Evolutionary conservation across 495 filamentous ascomycete species (phyloP).

Genomic region (Xylaria telfairii): DNA sequence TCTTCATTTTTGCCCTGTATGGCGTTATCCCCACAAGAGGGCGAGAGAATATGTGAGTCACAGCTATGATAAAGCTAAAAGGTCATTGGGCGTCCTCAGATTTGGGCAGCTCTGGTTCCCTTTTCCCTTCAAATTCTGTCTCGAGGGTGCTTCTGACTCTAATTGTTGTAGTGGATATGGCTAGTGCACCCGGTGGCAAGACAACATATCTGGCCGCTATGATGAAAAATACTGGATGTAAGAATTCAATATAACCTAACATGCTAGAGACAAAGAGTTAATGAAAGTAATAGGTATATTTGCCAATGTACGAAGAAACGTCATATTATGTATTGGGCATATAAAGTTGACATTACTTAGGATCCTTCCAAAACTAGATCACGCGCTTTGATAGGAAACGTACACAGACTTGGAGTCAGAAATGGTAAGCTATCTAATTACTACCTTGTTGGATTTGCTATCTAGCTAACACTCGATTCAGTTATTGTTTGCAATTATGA

Average conservation of each 20-base stretch:
- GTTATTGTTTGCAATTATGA: constrained; percentile 90
- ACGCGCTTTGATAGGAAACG: constrained; percentile 97
- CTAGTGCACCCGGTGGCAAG: constrained; percentile 96
- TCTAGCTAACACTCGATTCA: constrained; percentile 4
- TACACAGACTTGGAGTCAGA: constrained; percentile 90
- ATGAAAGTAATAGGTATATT: too few relatives aligned
- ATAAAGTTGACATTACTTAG: constrained; percentile 8
- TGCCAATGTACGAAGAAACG: constrained; percentile 65
- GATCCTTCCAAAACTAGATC: constrained; percentile 91
- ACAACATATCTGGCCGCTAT: constrained; percentile 94
- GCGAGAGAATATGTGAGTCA: constrained; percentile 68
- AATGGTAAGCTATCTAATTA: constrained; percentile 62
- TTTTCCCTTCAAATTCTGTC: not conserved
- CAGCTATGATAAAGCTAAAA: constrained; percentile 36
- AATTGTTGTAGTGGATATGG: constrained; percentile 66
- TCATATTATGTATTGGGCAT: not conserved
- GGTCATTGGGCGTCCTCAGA: not conserved
- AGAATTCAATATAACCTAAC: too few relatives aligned
- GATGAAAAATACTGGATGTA: constrained; percentile 98
- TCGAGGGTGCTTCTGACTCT: constrained; percentile 23
- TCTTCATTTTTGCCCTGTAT: constrained; percentile 99
- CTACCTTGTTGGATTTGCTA: not conserved
- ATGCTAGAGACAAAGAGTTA: too few relatives aligned
- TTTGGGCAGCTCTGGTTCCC: not conserved
- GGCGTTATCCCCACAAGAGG: constrained; percentile 91